Conservation (phyloP, 2,329 filamentous ascomycete species). For the Diaporthe eres region DNA sequence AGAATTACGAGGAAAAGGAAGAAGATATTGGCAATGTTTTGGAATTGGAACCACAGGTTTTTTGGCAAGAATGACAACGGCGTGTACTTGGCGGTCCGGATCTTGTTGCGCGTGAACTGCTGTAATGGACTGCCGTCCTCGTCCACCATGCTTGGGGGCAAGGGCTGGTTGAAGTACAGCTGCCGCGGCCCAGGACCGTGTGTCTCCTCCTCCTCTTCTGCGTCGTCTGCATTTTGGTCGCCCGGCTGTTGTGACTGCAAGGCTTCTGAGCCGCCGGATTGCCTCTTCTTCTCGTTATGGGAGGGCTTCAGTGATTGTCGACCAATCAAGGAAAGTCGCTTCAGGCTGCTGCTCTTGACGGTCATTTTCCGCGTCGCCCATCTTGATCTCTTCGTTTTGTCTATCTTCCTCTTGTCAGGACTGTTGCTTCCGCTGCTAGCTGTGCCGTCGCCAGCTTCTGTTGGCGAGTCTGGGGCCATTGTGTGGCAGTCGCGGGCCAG, state of each 20-base stretch:
- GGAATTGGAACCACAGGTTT: constrained; percentile 97
- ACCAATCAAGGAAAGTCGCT: constrained; percentile 86
- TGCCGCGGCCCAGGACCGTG: constrained; percentile 61
- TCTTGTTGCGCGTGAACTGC: constrained; percentile 91
- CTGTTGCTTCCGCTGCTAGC: constrained; percentile 39
- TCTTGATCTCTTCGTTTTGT: constrained; percentile 81
- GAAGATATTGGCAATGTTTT: constrained; percentile 98
- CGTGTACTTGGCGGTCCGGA: constrained; percentile 97
- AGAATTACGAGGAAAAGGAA: constrained; percentile 97
- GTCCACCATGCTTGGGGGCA: constrained; percentile 82
- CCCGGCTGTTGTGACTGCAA: constrained; percentile 47
- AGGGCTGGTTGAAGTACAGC: constrained; percentile 88
- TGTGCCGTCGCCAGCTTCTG: constrained; percentile 37
- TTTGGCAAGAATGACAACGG: constrained; percentile 95
- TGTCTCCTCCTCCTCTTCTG: constrained; percentile 54
- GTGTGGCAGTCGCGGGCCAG: constrained; percentile 55
- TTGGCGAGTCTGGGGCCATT: constrained; percentile 50
- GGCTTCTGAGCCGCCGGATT: constrained; percentile 54
- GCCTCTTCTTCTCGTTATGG: constrained; percentile 79
- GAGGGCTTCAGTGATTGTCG: constrained; percentile 75
- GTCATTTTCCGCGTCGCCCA: constrained; percentile 96
- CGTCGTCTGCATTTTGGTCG: constrained; percentile 54
- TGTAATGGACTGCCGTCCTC: constrained; percentile 82
- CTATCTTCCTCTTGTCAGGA: constrained; percentile 64
- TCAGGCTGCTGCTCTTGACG: constrained; percentile 80